Evolutionary conservation across 1,139 yeast genomes (phyloP).

Genomic region (Lodderomyces pseudojiufengensis): DNA sequence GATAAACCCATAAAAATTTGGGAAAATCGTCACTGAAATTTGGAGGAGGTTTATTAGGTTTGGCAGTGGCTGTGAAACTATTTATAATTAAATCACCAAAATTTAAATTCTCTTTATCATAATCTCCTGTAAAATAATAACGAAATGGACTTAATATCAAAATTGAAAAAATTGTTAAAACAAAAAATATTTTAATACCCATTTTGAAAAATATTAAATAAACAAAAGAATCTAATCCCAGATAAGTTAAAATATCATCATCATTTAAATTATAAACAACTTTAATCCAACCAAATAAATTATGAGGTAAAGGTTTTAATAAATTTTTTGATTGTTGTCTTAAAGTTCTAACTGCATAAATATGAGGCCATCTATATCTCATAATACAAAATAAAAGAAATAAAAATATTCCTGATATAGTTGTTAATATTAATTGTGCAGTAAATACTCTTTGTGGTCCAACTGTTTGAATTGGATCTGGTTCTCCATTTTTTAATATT

Average conservation of each 20-base stretch:
- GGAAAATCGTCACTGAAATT: conserved; percentile 27
- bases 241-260: conserved; percentile 38
- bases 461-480: conserved; percentile 13
- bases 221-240: conserved; percentile 47
- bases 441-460: conserved; percentile 47
- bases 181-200: conserved; percentile 40
- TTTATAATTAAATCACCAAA: conserved; percentile 5
- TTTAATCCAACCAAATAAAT: conserved; percentile 40
- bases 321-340: conserved; percentile 22
- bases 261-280: conserved; percentile 36
- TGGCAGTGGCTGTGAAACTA: too few relatives aligned
- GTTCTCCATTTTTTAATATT: not conserved
- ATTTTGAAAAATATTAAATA: conserved; percentile 43
- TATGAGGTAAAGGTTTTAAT: conserved; percentile 35
- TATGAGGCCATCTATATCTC: conserved; percentile 48
- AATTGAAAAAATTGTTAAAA: conserved; percentile 37
- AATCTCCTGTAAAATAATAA: conserved; percentile 44
- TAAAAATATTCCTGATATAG: conserved; percentile 33
- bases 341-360: conserved; percentile 47
- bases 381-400: conserved; percentile 39
- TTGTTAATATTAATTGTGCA: conserved; percentile 39
- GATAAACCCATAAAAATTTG: conserved; percentile 67
- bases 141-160: conserved; percentile 41
- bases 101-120: conserved; percentile 40
- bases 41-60: conserved; percentile 17